phyloP scores from a whole-genome alignment of 768 basidiomycete genomes.

The Tulasnella sp. region DNA sequence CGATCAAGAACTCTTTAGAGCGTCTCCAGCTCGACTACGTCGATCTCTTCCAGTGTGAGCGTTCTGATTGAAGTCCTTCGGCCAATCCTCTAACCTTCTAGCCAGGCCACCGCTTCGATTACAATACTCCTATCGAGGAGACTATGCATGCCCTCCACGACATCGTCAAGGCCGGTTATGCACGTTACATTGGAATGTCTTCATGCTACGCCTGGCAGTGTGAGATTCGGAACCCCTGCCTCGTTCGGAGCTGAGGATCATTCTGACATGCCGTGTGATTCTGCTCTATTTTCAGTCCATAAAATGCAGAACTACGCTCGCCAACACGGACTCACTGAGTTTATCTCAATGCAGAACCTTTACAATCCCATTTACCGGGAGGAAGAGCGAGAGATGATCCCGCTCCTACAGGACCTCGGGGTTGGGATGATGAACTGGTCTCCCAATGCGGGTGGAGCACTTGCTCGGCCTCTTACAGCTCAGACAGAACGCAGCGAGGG shows the following conservation, averaged over 20 bases:
- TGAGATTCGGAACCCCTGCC: not conserved
- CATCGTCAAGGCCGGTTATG: slow-evolving; percentile 48
- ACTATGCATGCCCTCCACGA: slow-evolving; percentile 36
- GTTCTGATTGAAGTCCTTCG: not conserved
- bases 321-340: slow-evolving; percentile 14
- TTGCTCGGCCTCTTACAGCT: slow-evolving; percentile 14
- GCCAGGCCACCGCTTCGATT: slow-evolving; percentile 40
- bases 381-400: slow-evolving; percentile 32
- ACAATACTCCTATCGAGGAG: slow-evolving; percentile 45
- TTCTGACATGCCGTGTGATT: not conserved
- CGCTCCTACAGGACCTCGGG: slow-evolving; percentile 26
- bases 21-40: slow-evolving; percentile 47
- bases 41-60: slow-evolving; percentile 45
- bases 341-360: slow-evolving; percentile 22
- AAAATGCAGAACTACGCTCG: slow-evolving; percentile 23
- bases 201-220: slow-evolving; percentile 38
- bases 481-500: not conserved
- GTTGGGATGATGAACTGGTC: slow-evolving; percentile 30
- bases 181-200: slow-evolving; percentile 43
- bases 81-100: not conserved
- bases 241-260: too few species aligned
- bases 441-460: slow-evolving; percentile 27
- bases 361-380: slow-evolving; percentile 28
- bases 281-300: slow-evolving; percentile 8
- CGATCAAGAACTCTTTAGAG: slow-evolving; percentile 41